Evolutionary conservation across 2,329 filamentous ascomycete genomes (phyloP).

Genomic region (Epichloe aotearoae): DNA sequence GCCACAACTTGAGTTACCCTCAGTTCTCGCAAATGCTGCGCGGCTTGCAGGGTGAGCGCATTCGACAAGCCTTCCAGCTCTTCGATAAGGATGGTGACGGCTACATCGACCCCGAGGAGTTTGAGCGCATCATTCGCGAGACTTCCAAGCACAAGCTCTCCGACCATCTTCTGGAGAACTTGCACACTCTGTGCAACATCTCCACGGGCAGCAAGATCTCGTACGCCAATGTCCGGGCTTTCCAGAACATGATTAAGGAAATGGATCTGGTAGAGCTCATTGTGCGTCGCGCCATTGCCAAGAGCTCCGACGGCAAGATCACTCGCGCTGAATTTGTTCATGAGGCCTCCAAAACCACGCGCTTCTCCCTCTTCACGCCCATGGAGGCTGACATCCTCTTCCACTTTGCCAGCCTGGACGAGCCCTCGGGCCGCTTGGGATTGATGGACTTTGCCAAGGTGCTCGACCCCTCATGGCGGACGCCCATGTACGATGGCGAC

Average conservation of each 20-base stretch:
- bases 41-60: conserved; percentile 87
- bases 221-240: conserved; percentile 92
- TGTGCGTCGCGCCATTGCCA: conserved; percentile 70
- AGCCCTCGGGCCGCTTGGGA: conserved; percentile 72
- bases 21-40: conserved; percentile 98
- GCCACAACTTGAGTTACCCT: conserved; percentile 85
- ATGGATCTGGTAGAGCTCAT: conserved; percentile 97
- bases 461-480: conserved; percentile 83
- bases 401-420: conserved; percentile 90
- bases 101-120: conserved; percentile 90
- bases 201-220: conserved; percentile 84
- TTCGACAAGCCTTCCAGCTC: conserved; percentile 84
- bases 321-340: conserved; percentile 89
- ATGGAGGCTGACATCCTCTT: conserved; percentile 99
- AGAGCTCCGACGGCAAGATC: conserved; percentile 83
- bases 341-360: conserved; percentile 78
- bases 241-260: conserved; percentile 94
- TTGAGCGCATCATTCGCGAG: conserved; percentile 90
- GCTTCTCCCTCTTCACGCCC: conserved; percentile 92
- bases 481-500: conserved; percentile 38
- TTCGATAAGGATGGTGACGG: conserved; percentile 89
- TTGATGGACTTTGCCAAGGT: conserved; percentile 86
- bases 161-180: conserved; percentile 83
- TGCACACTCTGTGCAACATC: conserved; percentile 91
- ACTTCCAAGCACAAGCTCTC: conserved; percentile 93